Evolutionary conservation across 176 grass and related monocot genomes (phyloP).

Genomic region (Bolboschoenus planiculmis): DNA sequence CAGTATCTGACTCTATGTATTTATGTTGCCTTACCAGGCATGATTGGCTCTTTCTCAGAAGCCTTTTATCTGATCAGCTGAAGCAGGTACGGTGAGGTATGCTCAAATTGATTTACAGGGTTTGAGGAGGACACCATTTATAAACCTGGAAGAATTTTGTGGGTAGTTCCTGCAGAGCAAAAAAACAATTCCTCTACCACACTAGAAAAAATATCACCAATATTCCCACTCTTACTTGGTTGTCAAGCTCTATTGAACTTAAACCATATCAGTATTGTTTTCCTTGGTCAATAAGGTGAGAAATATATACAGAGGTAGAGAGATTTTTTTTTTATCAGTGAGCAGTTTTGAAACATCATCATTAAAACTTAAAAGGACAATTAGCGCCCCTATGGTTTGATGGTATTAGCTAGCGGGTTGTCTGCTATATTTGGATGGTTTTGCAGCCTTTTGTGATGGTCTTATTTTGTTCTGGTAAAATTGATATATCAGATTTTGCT

Average conservation of each 20-base stretch:
- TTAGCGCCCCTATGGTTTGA: neutral
- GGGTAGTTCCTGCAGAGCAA: neutral
- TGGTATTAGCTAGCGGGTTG: neutral
- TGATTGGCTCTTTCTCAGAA: constrained; percentile 79
- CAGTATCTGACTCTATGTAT: constrained; percentile 17
- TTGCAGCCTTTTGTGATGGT: neutral
- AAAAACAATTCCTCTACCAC: neutral
- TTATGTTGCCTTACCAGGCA: constrained; percentile 52
- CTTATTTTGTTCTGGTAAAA: neutral
- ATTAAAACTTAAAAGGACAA: neutral
- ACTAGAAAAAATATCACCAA: neutral
- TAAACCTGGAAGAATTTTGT: neutral
- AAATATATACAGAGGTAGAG: neutral
- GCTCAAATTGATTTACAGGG: constrained; percentile 19
- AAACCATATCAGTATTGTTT: neutral
- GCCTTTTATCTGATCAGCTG: constrained; percentile 62
- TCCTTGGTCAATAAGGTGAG: neutral
- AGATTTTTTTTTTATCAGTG: neutral
- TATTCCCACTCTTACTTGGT: neutral
- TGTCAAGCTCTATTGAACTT: neutral
- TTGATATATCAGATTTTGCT: neutral
- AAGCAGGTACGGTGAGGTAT: constrained; percentile 92
- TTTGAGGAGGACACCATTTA: constrained; percentile 24
- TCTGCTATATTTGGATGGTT: neutral
- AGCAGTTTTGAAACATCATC: neutral